phyloP scores from a whole-genome alignment of 306 rosid genomes.

The Pachyrhizus erosus region DNA sequence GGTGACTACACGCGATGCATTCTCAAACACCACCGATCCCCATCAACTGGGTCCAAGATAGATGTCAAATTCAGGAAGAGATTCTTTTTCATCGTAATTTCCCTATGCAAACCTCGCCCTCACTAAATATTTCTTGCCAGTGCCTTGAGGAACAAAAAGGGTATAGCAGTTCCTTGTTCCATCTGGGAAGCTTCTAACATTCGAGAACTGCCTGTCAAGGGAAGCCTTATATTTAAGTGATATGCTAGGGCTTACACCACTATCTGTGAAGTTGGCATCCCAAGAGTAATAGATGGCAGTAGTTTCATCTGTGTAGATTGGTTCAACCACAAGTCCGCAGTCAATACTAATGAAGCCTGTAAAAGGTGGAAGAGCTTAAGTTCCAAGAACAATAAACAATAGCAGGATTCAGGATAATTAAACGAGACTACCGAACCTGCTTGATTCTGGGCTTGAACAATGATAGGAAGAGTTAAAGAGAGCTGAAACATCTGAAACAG shows the following conservation, averaged over 20 bases:
- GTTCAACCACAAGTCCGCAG: constrained; percentile 47
- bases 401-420: background rate
- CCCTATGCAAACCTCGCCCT: constrained; percentile 53
- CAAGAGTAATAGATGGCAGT: constrained; percentile 44
- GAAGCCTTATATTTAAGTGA: constrained; percentile 32
- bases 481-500: constrained; percentile 34
- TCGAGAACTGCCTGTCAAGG: constrained; percentile 48
- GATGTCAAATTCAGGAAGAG: constrained; percentile 50
- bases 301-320: constrained; percentile 51
- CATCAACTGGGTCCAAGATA: constrained; percentile 50
- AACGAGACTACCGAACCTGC: constrained; percentile 40
- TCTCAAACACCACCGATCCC: constrained; percentile 40
- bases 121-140: constrained; percentile 42
- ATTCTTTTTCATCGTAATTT: constrained; percentile 46
- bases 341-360: constrained; percentile 54
- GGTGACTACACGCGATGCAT: constrained; percentile 40
- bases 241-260: constrained; percentile 42
- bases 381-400: background rate
- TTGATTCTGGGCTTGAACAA: constrained; percentile 43
- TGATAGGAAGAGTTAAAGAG: constrained; percentile 9
- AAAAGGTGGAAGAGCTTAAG: constrained; percentile 5
- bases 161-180: constrained; percentile 51
- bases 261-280: constrained; percentile 39
- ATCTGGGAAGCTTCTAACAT: constrained; percentile 51
- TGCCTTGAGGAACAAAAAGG: constrained; percentile 41